Evolutionary conservation across 345 rosid genomes (phyloP).

Genomic region (Arabidopsis arenosa): DNA sequence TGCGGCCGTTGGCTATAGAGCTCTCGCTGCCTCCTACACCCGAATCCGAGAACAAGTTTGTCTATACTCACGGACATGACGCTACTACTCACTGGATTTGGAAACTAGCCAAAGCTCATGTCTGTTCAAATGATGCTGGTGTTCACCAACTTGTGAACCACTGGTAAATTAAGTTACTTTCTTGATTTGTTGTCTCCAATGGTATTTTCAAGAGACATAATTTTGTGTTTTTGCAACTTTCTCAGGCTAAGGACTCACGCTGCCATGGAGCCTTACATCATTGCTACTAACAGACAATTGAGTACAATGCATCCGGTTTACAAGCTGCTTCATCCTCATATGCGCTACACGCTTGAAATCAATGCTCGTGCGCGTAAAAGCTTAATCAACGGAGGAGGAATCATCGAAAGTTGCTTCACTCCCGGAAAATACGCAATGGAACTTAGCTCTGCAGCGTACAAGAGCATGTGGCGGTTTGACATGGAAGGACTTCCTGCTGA

Average conservation of each 20-base stretch:
- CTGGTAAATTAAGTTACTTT: constrained; percentile 56
- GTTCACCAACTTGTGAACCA: constrained; percentile 94
- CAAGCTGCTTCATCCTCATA: constrained; percentile 85
- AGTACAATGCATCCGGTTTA: constrained; percentile 88
- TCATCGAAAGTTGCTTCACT: constrained; percentile 86
- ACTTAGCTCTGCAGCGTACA: constrained; percentile 87
- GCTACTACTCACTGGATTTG: constrained; percentile 91
- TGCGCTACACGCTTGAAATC: constrained; percentile 92
- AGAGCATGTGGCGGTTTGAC: constrained; percentile 82
- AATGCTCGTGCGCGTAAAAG: constrained; percentile 91
- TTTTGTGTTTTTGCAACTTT: neutral
- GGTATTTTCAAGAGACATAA: neutral
- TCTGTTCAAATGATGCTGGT: constrained; percentile 85
- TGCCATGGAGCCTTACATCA: constrained; percentile 86
- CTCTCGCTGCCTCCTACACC: constrained; percentile 77
- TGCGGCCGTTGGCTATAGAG: constrained; percentile 85
- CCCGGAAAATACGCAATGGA: constrained; percentile 86
- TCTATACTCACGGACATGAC: constrained; percentile 77
- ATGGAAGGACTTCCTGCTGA: constrained; percentile 96
- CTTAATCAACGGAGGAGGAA: constrained; percentile 89
- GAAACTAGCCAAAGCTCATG: constrained; percentile 98
- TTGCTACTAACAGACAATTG: constrained; percentile 86
- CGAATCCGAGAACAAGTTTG: constrained; percentile 57
- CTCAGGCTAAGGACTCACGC: constrained; percentile 93
- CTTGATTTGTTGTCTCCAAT: neutral